Evolutionary conservation across 2,329 filamentous ascomycete species (phyloP).

Genomic region (Clonostachys solani): DNA sequence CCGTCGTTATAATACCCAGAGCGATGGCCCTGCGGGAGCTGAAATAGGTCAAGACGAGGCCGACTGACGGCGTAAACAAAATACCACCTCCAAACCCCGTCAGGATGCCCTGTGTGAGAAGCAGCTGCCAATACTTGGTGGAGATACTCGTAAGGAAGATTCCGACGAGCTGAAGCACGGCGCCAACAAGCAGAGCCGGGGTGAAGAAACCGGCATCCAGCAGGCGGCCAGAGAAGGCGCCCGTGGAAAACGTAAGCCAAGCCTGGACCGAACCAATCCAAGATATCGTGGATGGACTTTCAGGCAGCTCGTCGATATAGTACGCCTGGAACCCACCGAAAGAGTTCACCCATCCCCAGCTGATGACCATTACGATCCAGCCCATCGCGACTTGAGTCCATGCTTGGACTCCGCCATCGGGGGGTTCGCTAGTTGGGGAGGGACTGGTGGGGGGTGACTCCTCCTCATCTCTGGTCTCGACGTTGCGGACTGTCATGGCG

Average conservation of each 20-base stretch:
- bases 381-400: slow-evolving; percentile 32
- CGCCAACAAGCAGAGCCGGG: slow-evolving; percentile 29
- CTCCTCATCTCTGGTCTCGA: too few relatives aligned
- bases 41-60: slow-evolving; percentile 58
- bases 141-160: slow-evolving; percentile 39
- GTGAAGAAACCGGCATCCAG: slow-evolving; percentile 38
- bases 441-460: too few relatives aligned
- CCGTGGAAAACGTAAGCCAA: slow-evolving; percentile 35
- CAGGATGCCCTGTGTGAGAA: slow-evolving; percentile 49
- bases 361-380: slow-evolving; percentile 33
- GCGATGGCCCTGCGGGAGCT: slow-evolving; percentile 45
- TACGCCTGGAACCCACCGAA: slow-evolving; percentile 40
- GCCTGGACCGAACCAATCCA: slow-evolving; percentile 42
- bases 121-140: slow-evolving; percentile 39
- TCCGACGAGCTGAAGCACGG: slow-evolving; percentile 30
- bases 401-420: slow-evolving; percentile 16
- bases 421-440: too few relatives aligned
- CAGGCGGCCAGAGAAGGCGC: slow-evolving; percentile 35
- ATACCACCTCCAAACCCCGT: slow-evolving; percentile 45
- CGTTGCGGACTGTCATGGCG: too few relatives aligned
- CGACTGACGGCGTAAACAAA: slow-evolving; percentile 50
- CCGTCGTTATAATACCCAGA: slow-evolving; percentile 53
- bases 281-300: slow-evolving; percentile 30
- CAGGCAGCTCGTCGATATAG: slow-evolving; percentile 19
- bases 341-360: slow-evolving; percentile 39